These are phyloP conservation scores for Mortierella sp. DNA, from an alignment of 371 early-diverging fungal genomes.

Conservation along the genomic window DNA sequence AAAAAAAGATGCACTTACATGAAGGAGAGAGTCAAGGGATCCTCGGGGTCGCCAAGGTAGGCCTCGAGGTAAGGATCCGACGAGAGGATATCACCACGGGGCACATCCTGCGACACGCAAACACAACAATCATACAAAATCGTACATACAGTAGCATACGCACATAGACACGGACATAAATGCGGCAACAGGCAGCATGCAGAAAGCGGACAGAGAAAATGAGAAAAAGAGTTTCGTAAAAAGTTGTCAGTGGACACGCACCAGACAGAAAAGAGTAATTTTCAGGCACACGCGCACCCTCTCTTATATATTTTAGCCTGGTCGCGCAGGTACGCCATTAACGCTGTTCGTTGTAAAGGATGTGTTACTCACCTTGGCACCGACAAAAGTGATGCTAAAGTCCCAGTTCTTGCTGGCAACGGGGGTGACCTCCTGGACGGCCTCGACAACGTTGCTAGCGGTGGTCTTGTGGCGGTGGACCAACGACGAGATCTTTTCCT, in stretches of 20 bases:
- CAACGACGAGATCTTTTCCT: constrained; percentile 16
- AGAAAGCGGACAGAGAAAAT: not conserved
- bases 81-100: constrained; percentile 43
- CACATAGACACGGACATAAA: not conserved
- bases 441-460: constrained; percentile 4
- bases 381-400: constrained; percentile 33
- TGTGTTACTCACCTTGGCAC: constrained; percentile 26
- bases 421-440: constrained; percentile 2
- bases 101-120: constrained; percentile 24
- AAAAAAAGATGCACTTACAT: constrained; percentile 18
- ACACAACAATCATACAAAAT: no score
- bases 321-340: not conserved
- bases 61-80: constrained; percentile 53
- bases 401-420: constrained; percentile 40
- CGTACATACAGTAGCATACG: no score
- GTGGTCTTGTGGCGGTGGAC: constrained; percentile 15
- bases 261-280: not conserved
- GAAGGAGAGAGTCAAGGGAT: constrained; percentile 20
- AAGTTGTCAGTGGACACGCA: not conserved
- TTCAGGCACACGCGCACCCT: not conserved
- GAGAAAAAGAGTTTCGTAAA: not conserved
- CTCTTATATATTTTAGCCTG: not conserved
- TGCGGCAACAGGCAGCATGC: no score
- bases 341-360: not conserved
- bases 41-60: constrained; percentile 35